Evolutionary conservation across 2,329 filamentous ascomycete species (phyloP), one percentile per base, ranked within the genome.

Genomic region (Ascochyta rabiei): DNA sequence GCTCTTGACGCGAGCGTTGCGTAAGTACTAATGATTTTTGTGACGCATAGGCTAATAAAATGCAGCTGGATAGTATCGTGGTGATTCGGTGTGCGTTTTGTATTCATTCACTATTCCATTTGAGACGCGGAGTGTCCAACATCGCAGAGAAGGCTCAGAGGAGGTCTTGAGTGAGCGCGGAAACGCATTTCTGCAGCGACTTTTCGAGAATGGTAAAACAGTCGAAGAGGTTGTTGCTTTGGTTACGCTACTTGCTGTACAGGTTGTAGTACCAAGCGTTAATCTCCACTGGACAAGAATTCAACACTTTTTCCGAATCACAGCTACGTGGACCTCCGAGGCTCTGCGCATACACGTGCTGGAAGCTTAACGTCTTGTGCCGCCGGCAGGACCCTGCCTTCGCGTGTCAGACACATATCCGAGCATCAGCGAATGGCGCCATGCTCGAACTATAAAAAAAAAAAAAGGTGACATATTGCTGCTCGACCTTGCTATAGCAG

Each of bases 401-500:
- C 56, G 59, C 18, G 33, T 47, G 21, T 40, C 50, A 16, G 24
- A 48, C 16, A 34, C 35, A 4, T 13, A 53, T 8, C 21, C 44
- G 16, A 34, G 24, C 30, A 34, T 57, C 21, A 39, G 30, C 33
- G 56, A 59, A 26, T 46, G 54, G 23, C 12, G 30, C 18, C 30
- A 47, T 6, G 37, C 35, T 9, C 49, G 42, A 15, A 30, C 40
- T 12, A 26, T 58, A n/a, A n/a, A n/a, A n/a, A n/a, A n/a, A 18
- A 53, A 51, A 19, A 45, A 53, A 38, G 52, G 49, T 16, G 44
- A 57, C 4, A 44, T 26, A 0, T 30, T 60, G 24, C 33, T 51
- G 21, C 38, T 60, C n/a, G 45, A 56, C 30, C 48, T 60, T 9
- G 18, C 21, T 38, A 28, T 31, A 30, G 59, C 57, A 15, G 56